Percentiles rank a stretch among this genome's conserved stretches.
Evolutionary conservation across 768 basidiomycete species (phyloP).

Genomic region (Dictyophora rubrovolvata): DNA sequence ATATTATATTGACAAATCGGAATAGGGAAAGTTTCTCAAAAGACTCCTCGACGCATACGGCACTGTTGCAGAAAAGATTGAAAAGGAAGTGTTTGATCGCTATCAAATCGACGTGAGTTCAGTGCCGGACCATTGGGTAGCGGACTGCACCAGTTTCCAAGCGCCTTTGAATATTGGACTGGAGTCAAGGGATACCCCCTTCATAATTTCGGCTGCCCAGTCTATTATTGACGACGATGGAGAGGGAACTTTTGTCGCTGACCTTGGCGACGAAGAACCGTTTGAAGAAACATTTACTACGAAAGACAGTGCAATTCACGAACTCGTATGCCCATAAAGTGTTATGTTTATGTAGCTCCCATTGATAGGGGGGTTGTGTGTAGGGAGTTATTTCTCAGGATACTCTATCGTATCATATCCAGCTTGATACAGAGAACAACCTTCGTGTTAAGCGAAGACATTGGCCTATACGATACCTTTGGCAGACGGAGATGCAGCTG

Average conservation of each 20-base stretch:
- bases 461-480: slow-evolving; percentile 29
- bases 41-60: slow-evolving; percentile 41
- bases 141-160: slow-evolving; percentile 21
- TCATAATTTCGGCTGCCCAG: not conserved
- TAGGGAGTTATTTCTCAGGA: slow-evolving; percentile 69
- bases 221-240: slow-evolving; percentile 11
- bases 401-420: slow-evolving; percentile 61
- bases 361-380: not conserved
- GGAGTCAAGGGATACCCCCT: not conserved
- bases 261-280: slow-evolving; percentile 12
- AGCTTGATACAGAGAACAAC: slow-evolving; percentile 58
- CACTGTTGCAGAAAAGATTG: slow-evolving; percentile 32
- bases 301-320: not conserved
- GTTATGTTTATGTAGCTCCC: not conserved
- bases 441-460: slow-evolving; percentile 47
- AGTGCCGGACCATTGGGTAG: slow-evolving; percentile 45
- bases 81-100: slow-evolving; percentile 35
- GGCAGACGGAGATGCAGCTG: slow-evolving; percentile 27
- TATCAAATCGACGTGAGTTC: slow-evolving; percentile 45
- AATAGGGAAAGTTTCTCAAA: slow-evolving; percentile 56
- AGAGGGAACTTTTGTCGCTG: slow-evolving; percentile 16
- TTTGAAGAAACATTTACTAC: not conserved
- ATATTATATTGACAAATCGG: slow-evolving; percentile 16
- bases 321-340: slow-evolving; percentile 5
- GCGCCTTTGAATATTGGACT: not conserved